Base-by-base conservation (phyloP, 2,329 filamentous ascomycete genomes). In the Aspergillus versicolor region DNA sequence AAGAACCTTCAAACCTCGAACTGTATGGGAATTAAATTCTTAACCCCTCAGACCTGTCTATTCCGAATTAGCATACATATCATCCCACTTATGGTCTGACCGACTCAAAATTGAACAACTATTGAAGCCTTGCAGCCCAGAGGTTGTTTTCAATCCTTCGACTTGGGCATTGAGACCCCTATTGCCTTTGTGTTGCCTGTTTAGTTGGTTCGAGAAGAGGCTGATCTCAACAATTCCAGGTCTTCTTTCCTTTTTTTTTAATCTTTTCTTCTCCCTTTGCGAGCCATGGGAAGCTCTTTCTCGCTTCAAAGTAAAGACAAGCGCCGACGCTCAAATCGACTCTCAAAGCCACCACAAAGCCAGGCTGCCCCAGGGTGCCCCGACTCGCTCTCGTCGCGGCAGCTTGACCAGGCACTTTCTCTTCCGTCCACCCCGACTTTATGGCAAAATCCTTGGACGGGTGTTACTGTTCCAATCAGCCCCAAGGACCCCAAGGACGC, bases 371-470 rank as follows among this genome's bases (percentile, higher is more conserved):
- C 64, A 19, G 56, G 44, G 48, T 49, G 57, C 22, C 40, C 51
- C 17, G 59, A 50, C 27, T 49, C 61, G 21, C 63, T 53, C 47
- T 51, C 61, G 19, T 56, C 65, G n/a, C 54, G 50, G 37, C 56
- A 60, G 43, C 42, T 57, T 32, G 41, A 45, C 19, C 41, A 48
- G 2, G 47, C 49, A 42, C 54, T 61, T n/a, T 53, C 59, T 22
- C 41, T 47, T 30, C 55, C 60, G 8, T 53, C 61, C 3, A 61
- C 56, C 34, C 58, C 61, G 41, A 49, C 61, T 54, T 48, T 61
- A 24, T 73, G 70, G 71, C 69, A 71, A 60, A 69, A 71, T n/a
- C 69, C 71, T 22, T 74, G 70, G 71, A 70, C 66, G n/a, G 65
- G 64, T 12, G 62, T 62, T 30, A 63, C 59, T 24, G 61, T 68